Evolutionary conservation across 192 early-diverging fungal species (phyloP).

Genomic region (Lobosporangium transversale): DNA sequence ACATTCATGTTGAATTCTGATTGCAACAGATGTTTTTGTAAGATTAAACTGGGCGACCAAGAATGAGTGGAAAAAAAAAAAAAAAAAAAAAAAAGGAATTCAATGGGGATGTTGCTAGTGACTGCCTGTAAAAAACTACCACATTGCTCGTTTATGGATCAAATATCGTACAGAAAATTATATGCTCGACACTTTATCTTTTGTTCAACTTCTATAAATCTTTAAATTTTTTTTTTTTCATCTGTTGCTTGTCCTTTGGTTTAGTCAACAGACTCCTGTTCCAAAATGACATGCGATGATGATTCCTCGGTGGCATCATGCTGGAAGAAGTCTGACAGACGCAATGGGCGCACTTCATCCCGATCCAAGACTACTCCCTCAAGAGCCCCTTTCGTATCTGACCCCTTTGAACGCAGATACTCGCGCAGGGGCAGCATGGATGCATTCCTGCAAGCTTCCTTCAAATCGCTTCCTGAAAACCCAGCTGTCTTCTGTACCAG

Average conservation of each 20-base stretch:
- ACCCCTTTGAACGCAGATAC: conserved; percentile 69
- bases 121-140: no score
- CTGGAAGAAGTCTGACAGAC: conserved; percentile 48
- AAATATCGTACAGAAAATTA: background rate
- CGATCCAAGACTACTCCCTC: conserved; percentile 31
- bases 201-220: no score
- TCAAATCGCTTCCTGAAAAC: conserved; percentile 94
- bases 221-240: no score
- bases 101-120: background rate
- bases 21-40: no score
- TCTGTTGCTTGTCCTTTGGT: no score
- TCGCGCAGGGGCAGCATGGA: conserved; percentile 96
- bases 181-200: no score
- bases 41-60: background rate
- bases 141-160: no score
- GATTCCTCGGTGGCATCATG: conserved; percentile 49
- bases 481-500: conserved; percentile 81
- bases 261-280: conserved; percentile 44
- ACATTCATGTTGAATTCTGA: conserved; percentile 71
- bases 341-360: conserved; percentile 37
- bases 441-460: conserved; percentile 96
- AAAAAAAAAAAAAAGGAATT: background rate
- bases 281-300: conserved; percentile 50
- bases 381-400: conserved; percentile 35
- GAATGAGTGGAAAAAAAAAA: background rate